These are phyloP conservation scores for Hygrophoropsis aurantiaca DNA, from an alignment of 768 basidiomycete species.

Conservation along the genomic window DNA sequence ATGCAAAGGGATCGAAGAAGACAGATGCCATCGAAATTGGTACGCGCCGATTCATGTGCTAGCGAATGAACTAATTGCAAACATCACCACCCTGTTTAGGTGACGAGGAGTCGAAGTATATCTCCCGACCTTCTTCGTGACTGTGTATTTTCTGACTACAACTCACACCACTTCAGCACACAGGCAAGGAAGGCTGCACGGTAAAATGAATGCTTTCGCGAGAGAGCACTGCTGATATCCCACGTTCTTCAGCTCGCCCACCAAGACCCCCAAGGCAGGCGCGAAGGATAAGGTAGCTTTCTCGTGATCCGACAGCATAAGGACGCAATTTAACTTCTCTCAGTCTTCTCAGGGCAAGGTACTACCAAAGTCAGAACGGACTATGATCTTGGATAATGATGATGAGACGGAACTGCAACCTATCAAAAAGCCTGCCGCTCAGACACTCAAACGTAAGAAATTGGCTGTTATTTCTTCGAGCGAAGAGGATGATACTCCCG, in stretches of 20 bases:
- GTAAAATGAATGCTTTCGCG: too few species aligned
- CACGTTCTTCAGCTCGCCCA: neutral
- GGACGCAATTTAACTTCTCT: neutral
- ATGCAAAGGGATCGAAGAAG: constrained; percentile 1
- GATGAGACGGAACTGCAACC: constrained; percentile 11
- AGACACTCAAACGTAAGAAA: constrained; percentile 32
- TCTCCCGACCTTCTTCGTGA: neutral
- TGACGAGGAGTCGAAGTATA: constrained; percentile 15
- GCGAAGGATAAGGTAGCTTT: neutral
- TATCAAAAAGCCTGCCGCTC: constrained; percentile 5
- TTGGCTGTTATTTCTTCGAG: constrained; percentile 31
- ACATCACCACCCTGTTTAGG: neutral
- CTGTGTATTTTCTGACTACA: neutral
- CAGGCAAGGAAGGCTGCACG: neutral
- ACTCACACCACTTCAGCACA: neutral
- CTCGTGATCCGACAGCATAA: neutral
- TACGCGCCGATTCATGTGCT: constrained; percentile 13
- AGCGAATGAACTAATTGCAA: neutral
- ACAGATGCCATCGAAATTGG: constrained; percentile 29
- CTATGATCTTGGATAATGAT: constrained; percentile 24
- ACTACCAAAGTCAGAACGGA: constrained; percentile 15
- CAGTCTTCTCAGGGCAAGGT: constrained; percentile 1
- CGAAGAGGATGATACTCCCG: constrained; percentile 40
- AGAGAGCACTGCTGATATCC: too few species aligned
- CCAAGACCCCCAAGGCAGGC: neutral